Conservation (phyloP, 345 rosid genomes). For the Punica granatum region DNA sequence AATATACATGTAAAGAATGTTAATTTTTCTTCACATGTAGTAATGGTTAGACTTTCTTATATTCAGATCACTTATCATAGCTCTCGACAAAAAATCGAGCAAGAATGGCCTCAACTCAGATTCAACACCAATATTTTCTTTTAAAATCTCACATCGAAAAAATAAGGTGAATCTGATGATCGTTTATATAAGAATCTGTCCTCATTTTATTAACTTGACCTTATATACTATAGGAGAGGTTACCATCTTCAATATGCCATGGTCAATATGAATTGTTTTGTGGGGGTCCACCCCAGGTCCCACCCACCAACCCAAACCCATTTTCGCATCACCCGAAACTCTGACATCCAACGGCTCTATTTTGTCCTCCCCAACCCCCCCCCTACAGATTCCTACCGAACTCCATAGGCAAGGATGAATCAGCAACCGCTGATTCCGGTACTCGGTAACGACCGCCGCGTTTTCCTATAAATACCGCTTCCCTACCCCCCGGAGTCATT, state of each 20-base stretch:
- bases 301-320: background rate
- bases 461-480: conserved; percentile 6
- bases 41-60: no score
- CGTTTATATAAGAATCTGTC: no score
- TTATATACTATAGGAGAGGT: no score
- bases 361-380: background rate
- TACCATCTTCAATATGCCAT: background rate
- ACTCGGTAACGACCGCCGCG: background rate
- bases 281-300: background rate
- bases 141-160: no score
- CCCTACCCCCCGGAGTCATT: background rate
- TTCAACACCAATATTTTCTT: no score
- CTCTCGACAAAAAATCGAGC: no score
- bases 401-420: background rate
- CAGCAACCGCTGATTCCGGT: conserved; percentile 10
- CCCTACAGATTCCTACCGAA: background rate
- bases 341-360: conserved; percentile 7
- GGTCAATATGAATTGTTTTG: background rate
- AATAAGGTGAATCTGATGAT: no score
- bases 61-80: no score
- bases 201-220: no score
- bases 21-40: no score
- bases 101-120: no score
- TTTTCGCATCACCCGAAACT: background rate
- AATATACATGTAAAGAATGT: no score